Evolutionary conservation across 2,329 filamentous ascomycete genomes (phyloP), one percentile per base, ranked within the genome.

Genomic region (Cytospora paraplurivora): DNA sequence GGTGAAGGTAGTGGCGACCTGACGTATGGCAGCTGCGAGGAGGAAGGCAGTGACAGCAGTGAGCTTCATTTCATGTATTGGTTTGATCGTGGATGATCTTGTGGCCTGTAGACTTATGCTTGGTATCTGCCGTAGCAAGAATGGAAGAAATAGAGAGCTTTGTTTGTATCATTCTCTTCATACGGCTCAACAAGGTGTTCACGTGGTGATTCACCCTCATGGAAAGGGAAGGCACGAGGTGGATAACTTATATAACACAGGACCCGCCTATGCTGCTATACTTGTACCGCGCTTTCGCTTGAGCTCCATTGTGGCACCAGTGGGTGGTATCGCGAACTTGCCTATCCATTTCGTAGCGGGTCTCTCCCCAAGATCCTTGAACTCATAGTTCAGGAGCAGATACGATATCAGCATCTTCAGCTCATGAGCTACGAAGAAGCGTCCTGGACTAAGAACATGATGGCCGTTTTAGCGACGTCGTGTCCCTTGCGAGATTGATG

Each of bases 401-500:
- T 83, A 77, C 1, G 81, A 75, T 38, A 85, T 68, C 15, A 85
- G 74, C 70, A 86, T 82, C 70, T 86, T 86, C 15, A 84, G 73
- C 70, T 85, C 82, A 62, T 83, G 78, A 0, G 81, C 78, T 0
- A 83, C 82, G 63, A 85, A 85, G 74, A 86, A 86, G 0, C 83
- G 76, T 0, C 84, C 84, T 0, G 82, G 80, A 54, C 83, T 77
- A 27, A 19, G 8, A 38, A 5, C 21, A 37, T 1, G 19, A 12
- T 17, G 2, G 12, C 44, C 1, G n/a, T 21, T n/a, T 47, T 21
- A 47, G 12, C 15, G 1, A 13, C 1, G 13, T 41, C 21, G 1
- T 32, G 7, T 11, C n/a, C 2, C 15, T 5, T 13, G 21, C 58
- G 49, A 49, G 33, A 10, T 37, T 11, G 10, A 56, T 7, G 4